phyloP scores from a whole-genome alignment of 139 green algal genomes.

The Coelastrella sp. region DNA sequence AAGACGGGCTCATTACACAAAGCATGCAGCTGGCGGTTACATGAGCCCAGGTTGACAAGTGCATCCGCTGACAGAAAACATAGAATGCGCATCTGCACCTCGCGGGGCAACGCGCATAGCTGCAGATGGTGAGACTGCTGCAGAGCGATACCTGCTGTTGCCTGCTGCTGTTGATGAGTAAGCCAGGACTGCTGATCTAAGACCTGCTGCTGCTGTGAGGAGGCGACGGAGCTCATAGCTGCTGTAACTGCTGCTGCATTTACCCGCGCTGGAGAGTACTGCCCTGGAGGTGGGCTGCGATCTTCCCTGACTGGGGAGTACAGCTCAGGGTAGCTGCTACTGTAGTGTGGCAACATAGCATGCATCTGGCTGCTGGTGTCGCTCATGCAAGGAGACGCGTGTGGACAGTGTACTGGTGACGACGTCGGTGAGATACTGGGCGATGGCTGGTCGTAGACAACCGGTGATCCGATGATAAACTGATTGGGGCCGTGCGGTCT shows the following conservation, averaged over 20 bases:
- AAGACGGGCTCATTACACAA: conserved; percentile 46
- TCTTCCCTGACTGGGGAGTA: conserved; percentile 7
- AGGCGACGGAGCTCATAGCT: not conserved
- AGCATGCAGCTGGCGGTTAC: not conserved
- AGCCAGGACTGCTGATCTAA: not conserved
- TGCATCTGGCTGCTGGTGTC: conserved; percentile 20
- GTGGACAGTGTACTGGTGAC: conserved; percentile 7
- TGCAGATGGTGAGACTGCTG: not conserved
- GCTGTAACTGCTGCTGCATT: not conserved
- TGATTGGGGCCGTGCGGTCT: not conserved
- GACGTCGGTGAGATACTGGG: not conserved
- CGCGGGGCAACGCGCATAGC: conserved; percentile 9
- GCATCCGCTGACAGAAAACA: conserved; percentile 57
- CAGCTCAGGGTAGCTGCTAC: not conserved
- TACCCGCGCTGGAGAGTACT: not conserved
- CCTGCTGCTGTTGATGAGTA: not conserved
- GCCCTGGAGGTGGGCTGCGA: not conserved
- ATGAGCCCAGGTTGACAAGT: conserved; percentile 20
- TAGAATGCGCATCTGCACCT: conserved; percentile 59
- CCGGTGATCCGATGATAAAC: not conserved
- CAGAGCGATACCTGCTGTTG: not conserved
- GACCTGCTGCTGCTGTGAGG: conserved; percentile 13
- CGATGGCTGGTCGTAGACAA: not conserved
- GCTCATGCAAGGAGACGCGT: conserved; percentile 4
- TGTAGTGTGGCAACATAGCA: not conserved